Conservation (phyloP, 2,329 filamentous ascomycete genomes). For the Fusarium nematophilum region DNA sequence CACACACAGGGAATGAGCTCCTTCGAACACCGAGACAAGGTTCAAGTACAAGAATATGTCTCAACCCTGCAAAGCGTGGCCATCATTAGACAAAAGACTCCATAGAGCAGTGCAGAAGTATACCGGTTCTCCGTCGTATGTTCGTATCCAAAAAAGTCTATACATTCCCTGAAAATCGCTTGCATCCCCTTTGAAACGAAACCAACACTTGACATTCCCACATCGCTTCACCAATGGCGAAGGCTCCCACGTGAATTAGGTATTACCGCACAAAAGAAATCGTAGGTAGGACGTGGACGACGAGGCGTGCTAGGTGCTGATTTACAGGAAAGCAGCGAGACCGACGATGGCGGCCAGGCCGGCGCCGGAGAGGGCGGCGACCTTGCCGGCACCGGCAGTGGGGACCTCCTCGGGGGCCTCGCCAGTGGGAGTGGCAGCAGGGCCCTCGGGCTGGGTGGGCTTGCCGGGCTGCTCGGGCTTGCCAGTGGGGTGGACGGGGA, state of each 20-base stretch:
- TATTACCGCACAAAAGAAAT: conserved; percentile 56
- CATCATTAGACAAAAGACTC: conserved; percentile 47
- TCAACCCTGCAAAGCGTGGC: conserved; percentile 46
- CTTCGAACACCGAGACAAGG: conserved; percentile 45
- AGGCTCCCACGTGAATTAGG: conserved; percentile 51
- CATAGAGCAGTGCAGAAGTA: conserved; percentile 46
- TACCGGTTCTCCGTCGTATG: conserved; percentile 50
- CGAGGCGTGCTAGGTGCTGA: conserved; percentile 51
- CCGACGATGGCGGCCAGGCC: conserved; percentile 70
- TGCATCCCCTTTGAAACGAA: conserved; percentile 39
- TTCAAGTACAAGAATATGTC: conserved; percentile 44
- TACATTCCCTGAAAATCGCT: conserved; percentile 47
- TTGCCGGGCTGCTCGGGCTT: conserved; percentile 19
- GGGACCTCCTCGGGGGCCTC: conserved; percentile 53
- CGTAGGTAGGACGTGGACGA: conserved; percentile 53
- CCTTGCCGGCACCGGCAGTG: conserved; percentile 68
- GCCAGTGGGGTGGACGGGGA: conserved; percentile 35
- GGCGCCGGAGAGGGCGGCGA: conserved; percentile 66
- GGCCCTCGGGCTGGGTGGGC: conserved; percentile 10
- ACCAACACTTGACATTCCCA: conserved; percentile 47
- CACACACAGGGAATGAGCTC: conserved; percentile 40
- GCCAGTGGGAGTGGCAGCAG: conserved; percentile 45
- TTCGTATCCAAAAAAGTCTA: conserved; percentile 52
- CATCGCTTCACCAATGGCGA: conserved; percentile 51
- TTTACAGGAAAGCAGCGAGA: conserved; percentile 70